Base-by-base conservation (phyloP, 768 basidiomycete species). In the Trametes cinnabarina region DNA sequence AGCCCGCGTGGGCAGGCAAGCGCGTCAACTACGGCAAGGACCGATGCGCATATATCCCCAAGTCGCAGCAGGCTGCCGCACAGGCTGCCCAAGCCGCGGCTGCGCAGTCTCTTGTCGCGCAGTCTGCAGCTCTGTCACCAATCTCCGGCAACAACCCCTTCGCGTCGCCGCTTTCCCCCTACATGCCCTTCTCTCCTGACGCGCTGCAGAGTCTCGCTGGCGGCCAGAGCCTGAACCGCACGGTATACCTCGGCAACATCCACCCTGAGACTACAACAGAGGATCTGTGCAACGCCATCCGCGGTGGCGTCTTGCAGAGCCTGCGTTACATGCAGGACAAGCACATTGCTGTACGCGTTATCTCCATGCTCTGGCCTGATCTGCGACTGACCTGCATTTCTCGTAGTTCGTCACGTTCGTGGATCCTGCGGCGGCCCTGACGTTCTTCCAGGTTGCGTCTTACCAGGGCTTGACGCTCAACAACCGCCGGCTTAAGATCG, bases 1-100 rank as follows among this genome's bases (percentile, higher is more conserved):
- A 98, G 71, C 88, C 92, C 2, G 85, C 83, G 0, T 99, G 96
- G 95, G 88, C 89, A 3, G 95, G 93, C 64, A 97, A 94, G 70
- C 87, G 95, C 46, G 93, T 99, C 73, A 96, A 94, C 74, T 99
- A 95, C 66, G 96, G 96, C 68, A 99, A 99, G 74, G 97, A 99
- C 71, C 92, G 96, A 54, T 98, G 96, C 63, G 95, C 95, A 11
- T 98, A 97, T 70, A 90, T 98, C 23, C 97, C 97, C 64, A 98
- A 92, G 76, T 94, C 89, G 34, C 95, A 89, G 73, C 94, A 90
- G 75, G 93, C 85, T 0, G 90, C 90, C 10, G 90, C 90, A 2
- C 89, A 90, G 65, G 88, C 89, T 48, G 90, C 90, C 7, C 90
- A 92, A 67, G 89, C 87, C 23, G 90, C 88, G n/a, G 90, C 90